Conservation (phyloP, 768 basidiomycete genomes). For the Aureoboletus auriporus region DNA sequence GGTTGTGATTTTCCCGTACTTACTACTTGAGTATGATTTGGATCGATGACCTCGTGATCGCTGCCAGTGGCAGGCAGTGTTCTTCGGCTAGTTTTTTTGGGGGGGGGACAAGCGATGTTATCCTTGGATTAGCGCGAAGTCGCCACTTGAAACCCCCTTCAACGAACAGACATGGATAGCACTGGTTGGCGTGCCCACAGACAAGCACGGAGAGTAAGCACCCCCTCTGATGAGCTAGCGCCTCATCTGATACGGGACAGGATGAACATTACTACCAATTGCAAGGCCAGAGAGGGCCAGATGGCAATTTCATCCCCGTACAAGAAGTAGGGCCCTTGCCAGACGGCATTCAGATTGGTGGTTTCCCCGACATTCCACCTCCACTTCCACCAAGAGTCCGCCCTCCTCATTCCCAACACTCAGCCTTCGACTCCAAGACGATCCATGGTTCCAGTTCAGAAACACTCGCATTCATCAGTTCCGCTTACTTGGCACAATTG, state of each 20-base stretch:
- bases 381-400: constrained; percentile 39
- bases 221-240: not conserved
- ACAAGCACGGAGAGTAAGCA: constrained; percentile 51
- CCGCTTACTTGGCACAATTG: constrained; percentile 44
- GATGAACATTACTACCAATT: constrained; percentile 25
- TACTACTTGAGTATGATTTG: too few relatives aligned
- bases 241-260: constrained; percentile 18
- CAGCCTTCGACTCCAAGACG: constrained; percentile 20
- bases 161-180: constrained; percentile 53
- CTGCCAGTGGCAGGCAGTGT: too few relatives aligned
- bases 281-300: constrained; percentile 38
- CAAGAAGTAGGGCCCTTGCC: constrained; percentile 59
- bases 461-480: constrained; percentile 3
- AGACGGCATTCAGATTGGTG: constrained; percentile 54
- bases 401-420: constrained; percentile 4
- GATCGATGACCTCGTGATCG: too few relatives aligned
- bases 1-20: too few relatives aligned
- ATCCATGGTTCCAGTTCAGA: constrained; percentile 25
- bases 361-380: constrained; percentile 41
- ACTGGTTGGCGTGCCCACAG: constrained; percentile 73
- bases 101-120: too few relatives aligned
- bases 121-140: too few relatives aligned
- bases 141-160: too few relatives aligned
- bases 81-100: too few relatives aligned
- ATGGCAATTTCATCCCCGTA: constrained; percentile 50